Base-by-base conservation (phyloP, 352 stramenopile species). In the Phytophthora macrochlamydospora region DNA sequence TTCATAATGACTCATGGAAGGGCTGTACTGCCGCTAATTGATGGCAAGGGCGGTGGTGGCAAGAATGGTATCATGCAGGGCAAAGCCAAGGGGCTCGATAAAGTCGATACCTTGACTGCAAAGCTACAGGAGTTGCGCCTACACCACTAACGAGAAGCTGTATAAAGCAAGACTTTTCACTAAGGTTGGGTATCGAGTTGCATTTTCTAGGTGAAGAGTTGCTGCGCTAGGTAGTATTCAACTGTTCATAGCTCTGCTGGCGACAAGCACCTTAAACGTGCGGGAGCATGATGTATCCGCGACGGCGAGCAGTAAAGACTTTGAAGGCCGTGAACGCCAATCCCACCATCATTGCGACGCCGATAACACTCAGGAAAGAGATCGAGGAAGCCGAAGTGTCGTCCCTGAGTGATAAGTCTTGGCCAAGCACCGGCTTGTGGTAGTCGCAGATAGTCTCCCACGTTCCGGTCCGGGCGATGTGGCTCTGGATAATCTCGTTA, bases 361-460 rank as follows among this genome's bases (percentile, higher is more conserved):
- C 73, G 14, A 93, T 75, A 14, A 87, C 66, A 32, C 75, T 61
- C 38, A 89, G 50, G 54, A 75, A 84, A 7, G 61, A 73, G 51
- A 30, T 65, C 69, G 61, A 44, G 40, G 32, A 72, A 73, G 11
- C 55, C 37, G 37, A 61, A 38, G 40, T 56, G 57, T 12, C 43
- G 35, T 40, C 35, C 40, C 52, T 67, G 71, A 28, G 44, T 44
- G 44, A 67, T 59, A 31, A 48, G 48, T 18, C 12, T 51, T 73
- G 54, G 46, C 70, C 67, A 4, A 64, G 30, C 12, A 60, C 35
- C 2, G 71, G 67, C 28, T 66, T 67, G 46, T 83, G 55, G 68
- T 93, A 95, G 56, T 87, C 78, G 62, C 87, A 95, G 62, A 95
- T 95, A 44, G 85, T 66, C 57, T 95, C 69, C 87, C 87, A 95